Evolutionary conservation across 108 stramenopile genomes (phyloP), one percentile per base, ranked within the genome.

Genomic region (Pseudonitzschia delicatissima): DNA sequence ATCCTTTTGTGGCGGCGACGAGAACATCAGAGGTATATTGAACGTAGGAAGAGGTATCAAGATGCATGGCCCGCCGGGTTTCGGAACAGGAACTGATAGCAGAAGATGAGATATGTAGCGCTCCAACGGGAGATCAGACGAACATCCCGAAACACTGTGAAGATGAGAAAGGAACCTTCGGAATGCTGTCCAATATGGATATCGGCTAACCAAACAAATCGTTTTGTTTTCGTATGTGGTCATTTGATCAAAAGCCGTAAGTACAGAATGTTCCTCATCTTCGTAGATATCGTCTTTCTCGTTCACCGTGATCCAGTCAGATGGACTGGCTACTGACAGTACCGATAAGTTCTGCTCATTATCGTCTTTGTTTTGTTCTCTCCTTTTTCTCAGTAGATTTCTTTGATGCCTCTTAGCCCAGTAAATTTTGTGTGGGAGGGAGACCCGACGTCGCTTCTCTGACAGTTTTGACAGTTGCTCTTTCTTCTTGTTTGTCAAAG

Each of bases 131-230:
- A 88, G 58, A 47, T 85, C 86, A 0, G 86, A 89, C 1, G 86
- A 77, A 33, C 82, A 86, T n/a, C 81, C 80, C 51, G 92, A 88
- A 2, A 89, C 40, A 17, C 81, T 71, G 49, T 93, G 92, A 18
- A 93, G 73, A 76, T 93, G 87, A 21, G 83, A 86, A 4, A 93
- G 78, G 66, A 91, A 93, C 1, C 78, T 83, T 18, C 84, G 84
- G 73, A 91, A 89, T n/a, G 87, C 89, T 11, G 87, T 88, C 92
- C 92, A 93, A 52, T 82, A 93, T 7, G 92, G 89, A 69, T 81
- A 87, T 28, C 89, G 76, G 37, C 89, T 85, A 4, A 93, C 73
- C 47, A 93, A 74, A 50, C 89, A 91, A 32, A 93, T 89, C 0
- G 92, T 93, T 47, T 93, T 93, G 75, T 86, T 85, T 68, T 93